These are phyloP conservation scores for Acorus calamus DNA, from an alignment of 106 monocot species.

Conservation along the genomic window DNA sequence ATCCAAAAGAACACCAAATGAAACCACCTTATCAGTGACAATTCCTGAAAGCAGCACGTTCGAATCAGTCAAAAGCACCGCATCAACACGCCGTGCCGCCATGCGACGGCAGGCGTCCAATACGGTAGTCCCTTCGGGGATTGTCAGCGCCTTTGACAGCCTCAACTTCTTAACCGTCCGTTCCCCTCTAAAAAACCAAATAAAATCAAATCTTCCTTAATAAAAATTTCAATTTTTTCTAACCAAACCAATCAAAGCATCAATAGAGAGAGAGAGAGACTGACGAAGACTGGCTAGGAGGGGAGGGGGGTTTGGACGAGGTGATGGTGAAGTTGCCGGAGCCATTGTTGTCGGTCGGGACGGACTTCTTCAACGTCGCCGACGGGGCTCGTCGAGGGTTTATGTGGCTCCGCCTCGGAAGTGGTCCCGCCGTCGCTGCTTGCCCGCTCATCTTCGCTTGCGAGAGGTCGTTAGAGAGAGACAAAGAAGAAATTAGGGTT, in stretches of 20 bases:
- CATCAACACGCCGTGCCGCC: constrained; percentile 64
- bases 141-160: constrained; percentile 83
- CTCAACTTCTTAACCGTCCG: constrained; percentile 86
- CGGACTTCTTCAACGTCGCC: constrained; percentile 15
- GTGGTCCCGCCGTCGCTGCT: constrained; percentile 14
- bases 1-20: not conserved
- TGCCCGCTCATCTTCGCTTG: constrained; percentile 28
- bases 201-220: not conserved
- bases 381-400: constrained; percentile 23
- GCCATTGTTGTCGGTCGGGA: constrained; percentile 23
- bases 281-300: constrained; percentile 52
- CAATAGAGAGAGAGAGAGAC: not conserved
- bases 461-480: not conserved
- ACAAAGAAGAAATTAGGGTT: constrained; percentile 2
- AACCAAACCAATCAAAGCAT: too few species aligned
- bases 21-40: constrained; percentile 79
- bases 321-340: constrained; percentile 13
- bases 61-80: constrained; percentile 74
- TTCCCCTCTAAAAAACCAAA: constrained; percentile 36
- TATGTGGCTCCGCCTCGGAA: constrained; percentile 13
- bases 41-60: constrained; percentile 88
- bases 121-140: constrained; percentile 70
- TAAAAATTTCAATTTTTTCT: not conserved
- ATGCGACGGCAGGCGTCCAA: constrained; percentile 88
- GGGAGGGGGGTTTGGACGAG: constrained; percentile 45